These are phyloP conservation scores for Rhizopogon vinicolor DNA, from an alignment of 768 basidiomycete genomes.

Conservation along the genomic window DNA sequence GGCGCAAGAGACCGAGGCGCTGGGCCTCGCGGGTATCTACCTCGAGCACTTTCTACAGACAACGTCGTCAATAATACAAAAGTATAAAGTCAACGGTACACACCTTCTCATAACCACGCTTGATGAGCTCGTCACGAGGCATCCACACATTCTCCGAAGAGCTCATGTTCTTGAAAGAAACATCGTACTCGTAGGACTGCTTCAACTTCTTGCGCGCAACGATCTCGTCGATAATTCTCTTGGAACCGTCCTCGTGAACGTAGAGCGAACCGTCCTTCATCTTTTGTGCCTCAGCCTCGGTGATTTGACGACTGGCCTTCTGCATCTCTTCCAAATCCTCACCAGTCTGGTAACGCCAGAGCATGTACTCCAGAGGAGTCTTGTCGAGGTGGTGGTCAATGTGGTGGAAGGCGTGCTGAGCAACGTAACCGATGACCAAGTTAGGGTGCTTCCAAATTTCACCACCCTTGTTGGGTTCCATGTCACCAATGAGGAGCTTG, in stretches of 20 bases:
- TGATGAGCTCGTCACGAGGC: conserved; percentile 93
- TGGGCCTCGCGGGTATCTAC: conserved; percentile 97
- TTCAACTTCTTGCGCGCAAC: conserved; percentile 92
- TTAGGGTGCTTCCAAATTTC: conserved; percentile 99
- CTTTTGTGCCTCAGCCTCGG: conserved; percentile 85
- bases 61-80: background rate
- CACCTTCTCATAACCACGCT: conserved; percentile 96
- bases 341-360: conserved; percentile 99
- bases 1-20: conserved; percentile 89
- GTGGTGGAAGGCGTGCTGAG: conserved; percentile 99
- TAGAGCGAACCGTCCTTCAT: conserved; percentile 93
- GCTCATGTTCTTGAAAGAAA: conserved; percentile 90
- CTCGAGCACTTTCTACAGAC: conserved; percentile 82
- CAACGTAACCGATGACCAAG: conserved; percentile 98
- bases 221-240: conserved; percentile 93
- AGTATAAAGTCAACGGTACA: conserved; percentile 8
- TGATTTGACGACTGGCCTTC: conserved; percentile 86
- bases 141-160: conserved; percentile 99
- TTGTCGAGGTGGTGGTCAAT: conserved; percentile 98
- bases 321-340: conserved; percentile 96
- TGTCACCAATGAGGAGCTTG: conserved; percentile 94
- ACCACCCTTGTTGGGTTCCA: conserved; percentile 94
- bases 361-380: conserved; percentile 98
- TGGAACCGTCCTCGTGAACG: conserved; percentile 82
- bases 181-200: conserved; percentile 98